A percentile compares a stretch with the other conserved stretches of the same genome.
phyloP scores from a whole-genome alignment of 495 filamentous ascomycete genomes.

The Umbilicaria muhlenbergii region DNA sequence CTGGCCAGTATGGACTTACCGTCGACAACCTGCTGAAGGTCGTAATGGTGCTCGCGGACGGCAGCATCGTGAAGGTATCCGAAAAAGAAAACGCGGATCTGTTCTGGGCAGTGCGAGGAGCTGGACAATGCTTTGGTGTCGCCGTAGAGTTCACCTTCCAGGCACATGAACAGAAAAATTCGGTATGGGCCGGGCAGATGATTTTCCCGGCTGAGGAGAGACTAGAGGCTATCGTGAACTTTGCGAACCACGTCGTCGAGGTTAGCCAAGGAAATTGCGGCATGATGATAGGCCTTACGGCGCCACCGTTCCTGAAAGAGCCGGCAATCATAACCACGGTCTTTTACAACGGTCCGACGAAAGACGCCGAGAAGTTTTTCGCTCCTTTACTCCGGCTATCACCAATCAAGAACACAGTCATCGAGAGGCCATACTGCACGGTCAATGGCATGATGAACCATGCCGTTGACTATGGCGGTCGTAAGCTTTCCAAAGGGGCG shows the following conservation, averaged over 20 bases:
- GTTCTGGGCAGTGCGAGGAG: constrained; percentile 34
- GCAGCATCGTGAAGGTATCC: constrained; percentile 24
- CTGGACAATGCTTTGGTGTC: constrained; percentile 31
- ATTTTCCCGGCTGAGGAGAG: constrained; percentile 22
- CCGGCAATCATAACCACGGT: constrained; percentile 25
- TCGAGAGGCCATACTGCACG: constrained; percentile 25
- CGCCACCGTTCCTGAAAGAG: constrained; percentile 20
- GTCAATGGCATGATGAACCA: constrained; percentile 24
- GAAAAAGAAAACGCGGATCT: constrained; percentile 24
- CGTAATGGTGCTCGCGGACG: constrained; percentile 35
- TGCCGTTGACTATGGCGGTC: constrained; percentile 5
- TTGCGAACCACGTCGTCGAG: constrained; percentile 22
- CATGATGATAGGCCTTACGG: constrained; percentile 24
- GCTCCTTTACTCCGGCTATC: constrained; percentile 19
- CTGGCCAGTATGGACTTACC: constrained; percentile 30
- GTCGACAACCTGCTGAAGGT: constrained; percentile 36
- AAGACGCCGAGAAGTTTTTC: constrained; percentile 25
- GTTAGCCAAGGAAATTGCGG: constrained; percentile 14
- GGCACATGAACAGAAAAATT: constrained; percentile 23
- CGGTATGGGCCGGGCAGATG: constrained; percentile 32
- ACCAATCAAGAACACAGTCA: constrained; percentile 23
- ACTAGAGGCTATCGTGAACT: constrained; percentile 23
- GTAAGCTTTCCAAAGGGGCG: constrained; percentile 19
- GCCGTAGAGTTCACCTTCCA: constrained; percentile 32
- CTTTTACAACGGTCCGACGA: constrained; percentile 35